Evolutionary conservation across 345 rosid genomes (phyloP), one percentile per base, ranked within the genome.

Genomic region (Angophora floribunda): DNA sequence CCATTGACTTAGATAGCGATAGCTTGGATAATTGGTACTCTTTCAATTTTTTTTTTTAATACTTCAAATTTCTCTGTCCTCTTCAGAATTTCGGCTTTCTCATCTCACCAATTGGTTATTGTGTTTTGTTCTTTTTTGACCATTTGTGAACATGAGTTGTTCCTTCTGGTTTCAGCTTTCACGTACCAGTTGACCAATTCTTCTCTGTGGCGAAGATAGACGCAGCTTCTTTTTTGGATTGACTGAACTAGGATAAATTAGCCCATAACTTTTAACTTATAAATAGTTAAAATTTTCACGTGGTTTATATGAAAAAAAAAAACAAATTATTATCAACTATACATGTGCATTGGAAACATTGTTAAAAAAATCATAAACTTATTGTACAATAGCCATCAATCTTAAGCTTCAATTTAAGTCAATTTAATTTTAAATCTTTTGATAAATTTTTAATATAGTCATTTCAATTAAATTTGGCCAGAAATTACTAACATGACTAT

Each of bases 311-410:
- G 49, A n/a, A 4, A 59, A 26, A 59, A 44, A 75, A 36, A 36
- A 45, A 41, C 49, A 10, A 75, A 49, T 75, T 75, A 41, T 41
- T 36, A 75, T 75, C 45, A 41, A 10, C 13, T 36, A 67, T 16
- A 32, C 13, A 75, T 41, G 8, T 19, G 28, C 0, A 2, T 21
- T 41, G 26, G 6, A 0, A 70, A 75, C 41, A 75, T 36, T 75
- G 6, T 36, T 6, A 0, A 36, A 19, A 70, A 36, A 75, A 19
- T 75, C 2, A 32, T 75, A 3, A 44, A 11, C 16, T 2, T 36
- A 75, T 17, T 36, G 10, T 21, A 75, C 0, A 6, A 5, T 0
- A 6, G 4, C 2, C 47, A 17, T 36, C 0, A 0, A 4, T 24
- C 8, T 8, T 10, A 36, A 36, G 4, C 17, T 70, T 70, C 36